Percentiles rank a stretch among this genome's conserved stretches.
Evolutionary conservation across 106 monocot genomes (phyloP).

Genomic region (Apostasia shenzhenica): DNA sequence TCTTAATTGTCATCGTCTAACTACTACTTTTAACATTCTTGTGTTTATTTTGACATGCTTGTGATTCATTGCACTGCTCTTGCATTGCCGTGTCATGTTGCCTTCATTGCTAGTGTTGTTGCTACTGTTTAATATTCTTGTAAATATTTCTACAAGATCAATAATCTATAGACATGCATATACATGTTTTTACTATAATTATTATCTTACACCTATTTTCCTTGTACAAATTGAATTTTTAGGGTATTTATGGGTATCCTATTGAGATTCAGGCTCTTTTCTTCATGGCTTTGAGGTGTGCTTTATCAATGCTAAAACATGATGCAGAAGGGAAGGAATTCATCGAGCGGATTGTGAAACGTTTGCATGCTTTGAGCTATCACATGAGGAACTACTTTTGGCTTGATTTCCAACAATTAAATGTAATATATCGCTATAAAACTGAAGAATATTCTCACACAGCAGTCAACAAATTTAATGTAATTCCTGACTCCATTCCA

Average conservation of each 20-base stretch:
- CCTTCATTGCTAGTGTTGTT: too few relatives aligned
- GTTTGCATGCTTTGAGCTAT: constrained; percentile 66
- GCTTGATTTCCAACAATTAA: constrained; percentile 79
- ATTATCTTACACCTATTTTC: neutral
- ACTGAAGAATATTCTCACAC: constrained; percentile 89
- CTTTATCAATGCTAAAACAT: constrained; percentile 56
- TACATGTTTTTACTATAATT: too few relatives aligned
- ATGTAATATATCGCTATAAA: constrained; percentile 73
- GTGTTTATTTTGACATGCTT: too few relatives aligned
- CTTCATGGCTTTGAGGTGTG: constrained; percentile 68
- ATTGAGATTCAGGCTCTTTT: constrained; percentile 91
- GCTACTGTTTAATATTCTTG: too few relatives aligned
- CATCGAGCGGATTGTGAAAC: constrained; percentile 54
- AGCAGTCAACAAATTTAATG: constrained; percentile 85
- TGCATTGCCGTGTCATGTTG: too few relatives aligned
- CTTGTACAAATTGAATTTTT: constrained; percentile 1
- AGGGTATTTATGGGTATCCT: constrained; percentile 84
- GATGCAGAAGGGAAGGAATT: constrained; percentile 76
- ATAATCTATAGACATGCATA: too few relatives aligned
- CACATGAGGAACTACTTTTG: constrained; percentile 86
- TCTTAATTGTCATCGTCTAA: too few relatives aligned
- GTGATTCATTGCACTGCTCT: too few relatives aligned
- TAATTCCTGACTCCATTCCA: constrained; percentile 84
- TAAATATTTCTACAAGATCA: too few relatives aligned
- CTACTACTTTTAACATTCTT: too few relatives aligned